Base-by-base conservation (phyloP, 805 yeast species). In the Yarrowia porcina region DNA sequence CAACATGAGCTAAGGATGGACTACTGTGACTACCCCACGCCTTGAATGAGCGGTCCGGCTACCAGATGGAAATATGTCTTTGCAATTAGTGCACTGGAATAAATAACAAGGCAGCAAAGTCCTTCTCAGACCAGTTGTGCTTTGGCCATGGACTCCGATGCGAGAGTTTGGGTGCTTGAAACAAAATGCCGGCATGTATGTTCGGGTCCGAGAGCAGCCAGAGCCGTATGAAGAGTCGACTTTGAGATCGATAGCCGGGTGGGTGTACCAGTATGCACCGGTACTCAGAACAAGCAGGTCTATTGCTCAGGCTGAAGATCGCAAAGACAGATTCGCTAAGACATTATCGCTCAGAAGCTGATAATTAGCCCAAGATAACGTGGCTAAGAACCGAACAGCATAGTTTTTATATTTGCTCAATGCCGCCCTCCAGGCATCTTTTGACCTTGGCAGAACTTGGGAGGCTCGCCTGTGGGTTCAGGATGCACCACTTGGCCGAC, bases 401-500 rank as follows among this genome's bases (percentile, higher is more conserved):
- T n/a, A n/a, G n/a, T n/a, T n/a, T n/a, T n/a, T n/a, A n/a, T n/a
- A n/a, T n/a, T n/a, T n/a, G n/a, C 27, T 39, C 27, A 50, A 25
- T 50, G 59, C 25, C 59, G 8, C 35, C 59, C 59, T 52, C 59
- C 59, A 13, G 59, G 59, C 59, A 52, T 52, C 44, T 52, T 52
- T 10, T 52, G 59, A 18, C 59, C 59, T 12, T 52, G 59, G 8
- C 59, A 52, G 25, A 52, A 36, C 44, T 52, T 36, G n/a, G 59
- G 59, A 25, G 44, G 44, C 44, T 52, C 59, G 2, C 59, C 59
- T 1, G 44, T 52, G 17, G 59, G 59, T 12, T 52, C 59, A 2
- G 59, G 59, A 35, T 59, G 63, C 15, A 44, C 54, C 0, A 87
- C 87, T 2, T 67, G 63, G 0, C 91, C 92, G 2, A 83, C 87